Conservation (phyloP, 23 red algal species). For the Agarophyton chilense region DNA sequence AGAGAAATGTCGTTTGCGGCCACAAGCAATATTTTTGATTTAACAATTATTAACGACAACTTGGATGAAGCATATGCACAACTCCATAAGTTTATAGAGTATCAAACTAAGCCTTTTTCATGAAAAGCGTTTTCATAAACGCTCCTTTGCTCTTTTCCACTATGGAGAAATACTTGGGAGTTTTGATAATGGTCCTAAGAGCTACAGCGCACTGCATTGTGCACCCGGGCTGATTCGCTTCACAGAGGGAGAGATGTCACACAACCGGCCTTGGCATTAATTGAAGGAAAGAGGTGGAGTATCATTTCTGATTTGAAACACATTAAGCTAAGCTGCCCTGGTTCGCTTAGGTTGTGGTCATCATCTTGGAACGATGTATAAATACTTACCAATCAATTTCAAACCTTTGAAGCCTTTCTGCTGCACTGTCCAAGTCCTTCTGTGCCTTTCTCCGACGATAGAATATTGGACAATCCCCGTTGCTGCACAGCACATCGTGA, state of each 20-base stretch:
- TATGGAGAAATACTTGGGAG: no score
- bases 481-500: constrained; percentile 98
- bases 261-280: background rate
- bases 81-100: constrained; percentile 52
- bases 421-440: constrained; percentile 83
- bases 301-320: background rate
- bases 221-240: background rate
- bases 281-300: background rate
- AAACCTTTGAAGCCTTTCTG: constrained; percentile 82
- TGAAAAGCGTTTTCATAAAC: background rate
- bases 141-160: background rate
- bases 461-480: constrained; percentile 99
- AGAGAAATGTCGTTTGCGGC: constrained; percentile 86
- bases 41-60: constrained; percentile 84
- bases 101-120: constrained; percentile 6
- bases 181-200: no score
- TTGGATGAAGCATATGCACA: constrained; percentile 71
- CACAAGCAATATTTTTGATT: constrained; percentile 78
- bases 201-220: background rate
- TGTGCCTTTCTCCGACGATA: constrained; percentile 92
- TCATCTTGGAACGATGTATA: background rate
- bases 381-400: constrained; percentile 79
- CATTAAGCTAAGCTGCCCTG: background rate
- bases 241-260: background rate
- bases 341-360: background rate